These are phyloP conservation scores for Fusarium nisikadoi DNA, from an alignment of 2,329 filamentous ascomycete species.

Conservation along the genomic window DNA sequence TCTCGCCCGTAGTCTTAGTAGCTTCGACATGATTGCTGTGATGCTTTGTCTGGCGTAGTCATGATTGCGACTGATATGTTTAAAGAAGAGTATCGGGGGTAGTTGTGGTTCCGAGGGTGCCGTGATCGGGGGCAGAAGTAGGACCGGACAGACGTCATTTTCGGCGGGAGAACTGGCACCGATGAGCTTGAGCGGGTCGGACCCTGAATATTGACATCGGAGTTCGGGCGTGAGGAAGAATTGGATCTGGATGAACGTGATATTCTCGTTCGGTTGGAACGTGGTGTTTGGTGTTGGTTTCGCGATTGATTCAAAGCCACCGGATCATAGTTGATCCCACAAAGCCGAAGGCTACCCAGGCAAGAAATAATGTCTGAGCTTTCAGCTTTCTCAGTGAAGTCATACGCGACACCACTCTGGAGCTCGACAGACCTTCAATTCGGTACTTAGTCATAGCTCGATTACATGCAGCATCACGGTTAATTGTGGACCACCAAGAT, in stretches of 20 bases:
- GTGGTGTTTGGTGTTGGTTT: neutral
- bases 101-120: constrained; percentile 24
- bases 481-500: neutral
- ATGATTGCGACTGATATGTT: constrained; percentile 33
- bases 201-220: neutral
- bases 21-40: constrained; percentile 24
- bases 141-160: constrained; percentile 30
- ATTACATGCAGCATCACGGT: neutral
- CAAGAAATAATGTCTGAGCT: neutral
- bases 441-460: neutral
- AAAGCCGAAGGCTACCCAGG: too few species aligned
- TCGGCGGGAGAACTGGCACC: constrained; percentile 33
- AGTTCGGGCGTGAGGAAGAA: neutral
- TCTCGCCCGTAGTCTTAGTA: constrained; percentile 18
- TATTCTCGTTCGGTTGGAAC: neutral
- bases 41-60: neutral
- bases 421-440: neutral
- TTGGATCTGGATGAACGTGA: neutral
- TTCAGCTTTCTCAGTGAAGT: neutral
- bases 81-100: constrained; percentile 27
- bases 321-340: constrained; percentile 7
- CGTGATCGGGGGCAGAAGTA: constrained; percentile 22
- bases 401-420: neutral
- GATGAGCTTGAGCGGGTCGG: constrained; percentile 13
- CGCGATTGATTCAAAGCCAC: neutral